Evolutionary conservation across 345 rosid species (phyloP).

Genomic region (Eucalyptus globulus): DNA sequence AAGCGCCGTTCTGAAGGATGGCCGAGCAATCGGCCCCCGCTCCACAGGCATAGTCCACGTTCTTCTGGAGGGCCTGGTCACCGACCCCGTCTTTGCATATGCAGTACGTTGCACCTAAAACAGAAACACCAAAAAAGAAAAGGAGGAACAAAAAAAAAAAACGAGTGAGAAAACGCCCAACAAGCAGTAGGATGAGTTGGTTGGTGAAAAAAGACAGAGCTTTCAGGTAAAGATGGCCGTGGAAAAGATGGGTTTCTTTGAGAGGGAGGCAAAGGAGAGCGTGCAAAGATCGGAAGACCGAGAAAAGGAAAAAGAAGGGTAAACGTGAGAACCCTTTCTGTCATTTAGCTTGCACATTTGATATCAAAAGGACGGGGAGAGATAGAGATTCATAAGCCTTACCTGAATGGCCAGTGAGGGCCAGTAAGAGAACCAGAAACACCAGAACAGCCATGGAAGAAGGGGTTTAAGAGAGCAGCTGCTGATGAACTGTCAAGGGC

Average conservation of each 20-base stretch:
- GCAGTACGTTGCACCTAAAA: slow-evolving; percentile 49
- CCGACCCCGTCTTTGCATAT: slow-evolving; percentile 55
- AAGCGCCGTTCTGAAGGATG: slow-evolving; percentile 50
- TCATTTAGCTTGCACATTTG: background rate
- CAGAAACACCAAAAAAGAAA: background rate
- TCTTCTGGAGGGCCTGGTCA: slow-evolving; percentile 44
- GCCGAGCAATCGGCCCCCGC: slow-evolving; percentile 56
- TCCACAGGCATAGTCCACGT: slow-evolving; percentile 82
- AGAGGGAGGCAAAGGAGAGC: background rate
- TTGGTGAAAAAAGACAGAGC: background rate
- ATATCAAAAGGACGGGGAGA: background rate
- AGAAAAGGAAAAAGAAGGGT: background rate
- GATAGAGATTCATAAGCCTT: background rate
- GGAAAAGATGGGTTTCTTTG: background rate
- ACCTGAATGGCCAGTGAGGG: slow-evolving; percentile 60
- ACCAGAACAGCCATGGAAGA: slow-evolving; percentile 33
- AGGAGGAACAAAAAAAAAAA: too few relatives aligned
- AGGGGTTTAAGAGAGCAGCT: background rate
- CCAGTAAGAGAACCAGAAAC: slow-evolving; percentile 33
- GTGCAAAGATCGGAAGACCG: background rate
- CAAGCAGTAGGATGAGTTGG: background rate
- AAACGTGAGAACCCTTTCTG: background rate
- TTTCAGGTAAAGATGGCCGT: background rate
- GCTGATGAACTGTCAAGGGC: background rate
- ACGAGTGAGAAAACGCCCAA: background rate